Evolutionary conservation across 306 rosid species (phyloP), one percentile per base, ranked within the genome.

Genomic region (Dryas alaskensis): DNA sequence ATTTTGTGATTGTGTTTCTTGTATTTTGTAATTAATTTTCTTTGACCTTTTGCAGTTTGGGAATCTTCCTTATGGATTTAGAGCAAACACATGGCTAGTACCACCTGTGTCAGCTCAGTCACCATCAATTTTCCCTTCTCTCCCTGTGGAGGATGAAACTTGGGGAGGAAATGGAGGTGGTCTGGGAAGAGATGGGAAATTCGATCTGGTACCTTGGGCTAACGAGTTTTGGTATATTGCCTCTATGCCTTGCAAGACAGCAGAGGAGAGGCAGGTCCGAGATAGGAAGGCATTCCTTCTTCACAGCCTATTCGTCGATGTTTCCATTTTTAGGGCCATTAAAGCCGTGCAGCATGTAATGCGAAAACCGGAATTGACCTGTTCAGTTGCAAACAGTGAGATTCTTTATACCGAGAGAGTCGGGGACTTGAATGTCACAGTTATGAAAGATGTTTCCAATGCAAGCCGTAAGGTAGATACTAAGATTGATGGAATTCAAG

Each of bases 101-200:
- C 96, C 97, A 55, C 96, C 97, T n/a, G 52, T 87, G 69, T 86
- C 90, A 61, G 96, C 93, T n/a, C 95, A 87, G 69, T 76, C 81
- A 1, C 95, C 86, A 8, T 81, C 89, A 7, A 72, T 59, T 74
- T 94, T 94, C 79, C 87, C 92, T 83, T 84, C 90, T 57, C 95
- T 92, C 50, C 99, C 98, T 0, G 71, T 79, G 79, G 99, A 94
- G 83, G 99, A 92, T 73, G 92, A 88, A 78, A 79, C 79, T 69
- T 94, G 99, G 99, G 96, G 96, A 67, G 99, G 98, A 73, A 94
- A 89, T 77, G 99, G 99, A 52, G 99, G 99, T 70, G 95, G 99
- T 79, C 60, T 88, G 13, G 98, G 97, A 79, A 88, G 86, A 73
- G 95, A 90, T 10, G 96, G 92, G 71, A 77, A 86, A 69, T 87